Evolutionary conservation across 129 eudicot genomes (phyloP), one percentile per base, ranked within the genome.

Genomic region (Helichrysum umbraculigerum): DNA sequence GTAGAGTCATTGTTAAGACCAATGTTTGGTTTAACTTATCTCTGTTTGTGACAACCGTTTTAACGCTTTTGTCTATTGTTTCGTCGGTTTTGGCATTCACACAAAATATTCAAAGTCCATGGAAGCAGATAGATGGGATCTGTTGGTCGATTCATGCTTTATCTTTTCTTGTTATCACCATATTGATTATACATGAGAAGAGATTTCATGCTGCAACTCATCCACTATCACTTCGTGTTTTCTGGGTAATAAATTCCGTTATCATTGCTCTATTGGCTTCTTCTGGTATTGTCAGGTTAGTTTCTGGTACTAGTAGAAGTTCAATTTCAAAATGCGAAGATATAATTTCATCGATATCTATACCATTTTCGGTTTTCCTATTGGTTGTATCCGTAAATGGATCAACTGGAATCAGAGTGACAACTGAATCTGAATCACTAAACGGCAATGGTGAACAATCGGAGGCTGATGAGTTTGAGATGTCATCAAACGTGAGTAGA

Each of bases 141-240:
- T 85, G 74, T 82, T 91, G 97, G 98, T 66, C 85, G 62, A 9
- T 79, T 72, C 97, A 90, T 82, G 92, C 79, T 1, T 3, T 87
- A 3, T 88, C 90, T 67, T 86, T 88, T 61, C 68, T 78, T 12
- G 88, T 80, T 0, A 88, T 91, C 42, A 61, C 83, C 6, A 75
- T 88, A 33, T 75, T 93, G 19, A 63, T 93, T 44, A 69, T 72
- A 28, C 96, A 90, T 41, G 98, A 93, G 85, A 88, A 79, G 86
- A 87, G 83, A 59, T 93, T 93, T 63, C 65, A 70, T 69, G 92
- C 96, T 35, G 76, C 44, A 37, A 83, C 42, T 52, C 98, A 90
- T 80, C 97, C 93, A 0, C 19, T 82, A 39, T 59, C 91, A 22
- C 88, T 93, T 65, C 78, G 98, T 47, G 28, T 85, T 3, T 93